Base-by-base conservation (phyloP, 2,329 filamentous ascomycete genomes). In the Clarireedia hainanense region DNA sequence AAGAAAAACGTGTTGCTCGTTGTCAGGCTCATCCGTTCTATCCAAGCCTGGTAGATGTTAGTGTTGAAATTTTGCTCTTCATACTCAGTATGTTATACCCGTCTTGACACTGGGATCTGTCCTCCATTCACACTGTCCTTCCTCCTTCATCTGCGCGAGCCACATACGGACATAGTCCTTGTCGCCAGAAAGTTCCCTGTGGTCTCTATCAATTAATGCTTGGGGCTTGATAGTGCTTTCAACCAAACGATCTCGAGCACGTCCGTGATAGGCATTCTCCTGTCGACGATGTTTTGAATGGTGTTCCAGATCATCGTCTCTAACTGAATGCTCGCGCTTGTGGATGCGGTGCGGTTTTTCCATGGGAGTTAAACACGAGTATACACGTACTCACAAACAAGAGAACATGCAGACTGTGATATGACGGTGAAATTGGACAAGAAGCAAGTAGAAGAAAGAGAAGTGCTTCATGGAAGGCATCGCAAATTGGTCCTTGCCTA, bases 101-200 rank as follows among this genome's bases (percentile, higher is more conserved):
- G 5, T 37, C n/a, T 15, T 15, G 15, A 23, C 3, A 14, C n/a
- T 17, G 4, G 39, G 3, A 5, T 27, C 24, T 26, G 14, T 46
- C 12, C 14, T 26, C 24, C 14, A 0, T 27, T 53, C 56, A 54
- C 43, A 58, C 45, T 34, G 34, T 40, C 37, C 37, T 24, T 60
- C 50, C 15, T 55, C 48, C 40, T 57, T 56, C n/a, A 57, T 65
- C 39, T 60, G 61, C 24, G 57, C 60, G 52, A 68, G 62, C 66
- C 66, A 68, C 52, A 49, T 61, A 20, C 50, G 58, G 56, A 68
- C 56, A 50, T 64, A 67, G 26, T 64, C 54, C 39, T 58, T 48
- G 37, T 64, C 57, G 15, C 52, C 61, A 55, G 57, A 61, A 51
- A 65, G 42, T 12, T 58, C 34, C 23, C 37, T 46, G 36, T 46